phyloP scores from a whole-genome alignment of 352 stramenopile species.

The Aphanomyces invadans region DNA sequence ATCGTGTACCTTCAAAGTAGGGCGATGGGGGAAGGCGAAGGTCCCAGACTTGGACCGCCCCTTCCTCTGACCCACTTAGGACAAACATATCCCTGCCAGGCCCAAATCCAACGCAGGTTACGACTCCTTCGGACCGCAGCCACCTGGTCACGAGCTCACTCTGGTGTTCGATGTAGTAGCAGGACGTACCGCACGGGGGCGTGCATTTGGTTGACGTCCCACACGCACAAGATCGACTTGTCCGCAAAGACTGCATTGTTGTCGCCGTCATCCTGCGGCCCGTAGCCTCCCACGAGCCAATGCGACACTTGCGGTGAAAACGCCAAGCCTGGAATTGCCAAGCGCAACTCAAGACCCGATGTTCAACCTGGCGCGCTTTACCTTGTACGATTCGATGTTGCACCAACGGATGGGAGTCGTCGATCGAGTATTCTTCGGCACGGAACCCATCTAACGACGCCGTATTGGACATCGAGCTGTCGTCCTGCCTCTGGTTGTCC shows the following conservation, averaged over 20 bases:
- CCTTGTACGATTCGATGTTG: not conserved
- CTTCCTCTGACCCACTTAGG: constrained; percentile 48
- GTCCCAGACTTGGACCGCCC: constrained; percentile 62
- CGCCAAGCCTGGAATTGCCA: constrained; percentile 23
- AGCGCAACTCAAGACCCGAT: not conserved
- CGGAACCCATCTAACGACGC: not conserved
- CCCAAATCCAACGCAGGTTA: constrained; percentile 35
- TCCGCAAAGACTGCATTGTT: constrained; percentile 27
- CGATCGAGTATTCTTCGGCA: not conserved
- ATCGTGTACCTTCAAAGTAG: constrained; percentile 23
- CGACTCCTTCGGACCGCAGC: constrained; percentile 32
- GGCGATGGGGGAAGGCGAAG: constrained; percentile 28
- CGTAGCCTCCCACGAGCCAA: constrained; percentile 11
- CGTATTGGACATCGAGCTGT: not conserved
- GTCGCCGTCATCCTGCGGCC: constrained; percentile 2
- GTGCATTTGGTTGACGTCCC: constrained; percentile 51
- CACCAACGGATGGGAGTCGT: not conserved
- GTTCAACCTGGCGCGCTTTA: not conserved
- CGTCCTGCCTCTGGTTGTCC: not conserved
- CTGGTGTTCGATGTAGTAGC: not conserved
- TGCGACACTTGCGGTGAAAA: constrained; percentile 51
- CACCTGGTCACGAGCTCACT: not conserved
- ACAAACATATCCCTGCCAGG: constrained; percentile 49
- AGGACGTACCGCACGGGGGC: constrained; percentile 35
- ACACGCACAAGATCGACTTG: constrained; percentile 54